Conservation (phyloP, 2,329 filamentous ascomycete genomes). For the Dactylonectria estremocensis region DNA sequence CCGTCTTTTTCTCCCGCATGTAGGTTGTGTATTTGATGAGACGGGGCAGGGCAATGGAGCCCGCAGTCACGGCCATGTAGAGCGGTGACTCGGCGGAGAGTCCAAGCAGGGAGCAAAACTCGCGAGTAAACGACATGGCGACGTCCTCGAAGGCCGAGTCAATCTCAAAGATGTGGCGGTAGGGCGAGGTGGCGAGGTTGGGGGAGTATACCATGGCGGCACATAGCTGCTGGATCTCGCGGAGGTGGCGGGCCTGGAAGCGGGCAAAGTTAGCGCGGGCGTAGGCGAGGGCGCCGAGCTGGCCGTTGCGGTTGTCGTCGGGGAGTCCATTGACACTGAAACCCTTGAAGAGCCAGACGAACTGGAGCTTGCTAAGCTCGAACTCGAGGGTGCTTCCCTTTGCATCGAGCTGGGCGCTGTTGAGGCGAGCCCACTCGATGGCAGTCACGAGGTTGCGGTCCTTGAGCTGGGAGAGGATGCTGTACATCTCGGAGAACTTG, state of each 20-base stretch:
- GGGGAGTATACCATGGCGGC: constrained; percentile 85
- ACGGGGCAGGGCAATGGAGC: constrained; percentile 90
- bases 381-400: constrained; percentile 96
- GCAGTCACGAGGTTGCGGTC: constrained; percentile 83
- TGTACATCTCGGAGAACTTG: constrained; percentile 92
- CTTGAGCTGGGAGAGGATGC: constrained; percentile 85
- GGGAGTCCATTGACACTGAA: constrained; percentile 68
- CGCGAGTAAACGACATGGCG: constrained; percentile 88
- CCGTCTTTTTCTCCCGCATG: constrained; percentile 90
- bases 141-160: constrained; percentile 86
- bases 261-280: constrained; percentile 80
- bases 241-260: constrained; percentile 82
- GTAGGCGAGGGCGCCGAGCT: constrained; percentile 79
- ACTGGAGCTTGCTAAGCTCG: constrained; percentile 91
- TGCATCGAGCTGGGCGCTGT: constrained; percentile 80
- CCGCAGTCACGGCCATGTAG: constrained; percentile 93
- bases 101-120: constrained; percentile 93
- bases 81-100: constrained; percentile 93
- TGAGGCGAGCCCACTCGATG: constrained; percentile 86
- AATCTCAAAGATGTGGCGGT: constrained; percentile 83
- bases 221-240: constrained; percentile 86
- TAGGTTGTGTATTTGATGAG: constrained; percentile 90
- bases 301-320: constrained; percentile 68
- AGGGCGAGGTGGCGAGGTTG: constrained; percentile 84
- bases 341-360: constrained; percentile 87